These are phyloP conservation scores for Phytophthora lateralis DNA, from an alignment of 352 stramenopile species.

Conservation along the genomic window DNA sequence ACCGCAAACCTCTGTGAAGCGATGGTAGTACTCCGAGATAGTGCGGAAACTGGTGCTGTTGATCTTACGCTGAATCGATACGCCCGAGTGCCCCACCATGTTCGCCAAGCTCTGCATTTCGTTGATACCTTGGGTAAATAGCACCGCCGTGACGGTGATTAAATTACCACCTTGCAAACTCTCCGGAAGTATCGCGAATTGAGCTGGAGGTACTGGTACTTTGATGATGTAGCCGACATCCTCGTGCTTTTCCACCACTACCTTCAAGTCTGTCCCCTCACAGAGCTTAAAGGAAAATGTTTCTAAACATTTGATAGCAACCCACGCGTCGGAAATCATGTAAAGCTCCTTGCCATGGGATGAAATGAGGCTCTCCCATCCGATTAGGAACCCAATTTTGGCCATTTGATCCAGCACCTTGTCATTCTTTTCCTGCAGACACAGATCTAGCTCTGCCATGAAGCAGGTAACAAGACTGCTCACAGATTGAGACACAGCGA, in stretches of 20 bases:
- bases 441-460: slow-evolving; percentile 76
- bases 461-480: slow-evolving; percentile 86
- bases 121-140: slow-evolving; percentile 93
- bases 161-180: slow-evolving; percentile 54
- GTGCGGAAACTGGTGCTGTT: slow-evolving; percentile 78
- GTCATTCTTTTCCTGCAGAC: slow-evolving; percentile 59
- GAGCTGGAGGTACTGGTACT: slow-evolving; percentile 46
- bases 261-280: slow-evolving; percentile 46
- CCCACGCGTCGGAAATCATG: slow-evolving; percentile 94
- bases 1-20: slow-evolving; percentile 46
- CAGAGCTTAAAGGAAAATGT: slow-evolving; percentile 85
- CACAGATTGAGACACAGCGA: slow-evolving; percentile 84
- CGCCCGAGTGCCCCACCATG: slow-evolving; percentile 77
- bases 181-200: slow-evolving; percentile 60
- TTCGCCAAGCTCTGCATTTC: slow-evolving; percentile 94
- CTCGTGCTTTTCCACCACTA: slow-evolving; percentile 67
- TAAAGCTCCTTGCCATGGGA: slow-evolving; percentile 95
- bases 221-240: slow-evolving; percentile 73
- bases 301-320: slow-evolving; percentile 89
- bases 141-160: slow-evolving; percentile 76
- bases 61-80: slow-evolving; percentile 86
- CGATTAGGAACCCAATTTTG: slow-evolving; percentile 87
- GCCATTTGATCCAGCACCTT: slow-evolving; percentile 76
- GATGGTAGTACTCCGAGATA: slow-evolving; percentile 82
- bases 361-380: slow-evolving; percentile 95